Evolutionary conservation across 2,329 filamentous ascomycete genomes (phyloP).

Genomic region (Penicillium capsulatum): DNA sequence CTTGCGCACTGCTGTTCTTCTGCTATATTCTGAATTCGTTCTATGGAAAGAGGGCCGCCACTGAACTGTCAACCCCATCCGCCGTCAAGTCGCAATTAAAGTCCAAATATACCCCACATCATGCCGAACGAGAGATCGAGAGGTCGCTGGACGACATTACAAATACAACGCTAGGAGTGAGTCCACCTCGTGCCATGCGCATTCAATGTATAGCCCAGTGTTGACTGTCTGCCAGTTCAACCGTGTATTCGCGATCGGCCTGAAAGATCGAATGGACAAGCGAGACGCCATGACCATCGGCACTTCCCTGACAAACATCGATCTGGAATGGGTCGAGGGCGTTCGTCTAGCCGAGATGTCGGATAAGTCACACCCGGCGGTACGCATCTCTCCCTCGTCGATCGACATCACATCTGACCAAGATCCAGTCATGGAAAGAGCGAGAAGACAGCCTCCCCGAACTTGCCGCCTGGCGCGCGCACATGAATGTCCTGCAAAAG

Average conservation of each 20-base stretch:
- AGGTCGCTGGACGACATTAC: background rate
- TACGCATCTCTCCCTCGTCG: background rate
- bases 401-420: background rate
- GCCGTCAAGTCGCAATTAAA: no score
- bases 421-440: constrained; percentile 11
- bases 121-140: no score
- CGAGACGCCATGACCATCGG: constrained; percentile 47
- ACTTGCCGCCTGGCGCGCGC: constrained; percentile 43
- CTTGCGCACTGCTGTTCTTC: no score
- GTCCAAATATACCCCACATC: no score
- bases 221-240: constrained; percentile 35
- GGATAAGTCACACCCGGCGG: constrained; percentile 42
- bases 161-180: background rate
- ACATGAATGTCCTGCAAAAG: constrained; percentile 37
- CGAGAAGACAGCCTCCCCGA: constrained; percentile 23
- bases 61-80: no score
- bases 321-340: constrained; percentile 45
- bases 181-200: background rate
- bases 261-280: constrained; percentile 49
- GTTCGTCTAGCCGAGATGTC: constrained; percentile 39
- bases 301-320: constrained; percentile 41
- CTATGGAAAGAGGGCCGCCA: no score
- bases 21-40: no score
- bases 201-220: background rate
- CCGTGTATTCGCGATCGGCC: constrained; percentile 46